Evolutionary conservation across 768 basidiomycete species (phyloP).

Genomic region (Trametes elegans): DNA sequence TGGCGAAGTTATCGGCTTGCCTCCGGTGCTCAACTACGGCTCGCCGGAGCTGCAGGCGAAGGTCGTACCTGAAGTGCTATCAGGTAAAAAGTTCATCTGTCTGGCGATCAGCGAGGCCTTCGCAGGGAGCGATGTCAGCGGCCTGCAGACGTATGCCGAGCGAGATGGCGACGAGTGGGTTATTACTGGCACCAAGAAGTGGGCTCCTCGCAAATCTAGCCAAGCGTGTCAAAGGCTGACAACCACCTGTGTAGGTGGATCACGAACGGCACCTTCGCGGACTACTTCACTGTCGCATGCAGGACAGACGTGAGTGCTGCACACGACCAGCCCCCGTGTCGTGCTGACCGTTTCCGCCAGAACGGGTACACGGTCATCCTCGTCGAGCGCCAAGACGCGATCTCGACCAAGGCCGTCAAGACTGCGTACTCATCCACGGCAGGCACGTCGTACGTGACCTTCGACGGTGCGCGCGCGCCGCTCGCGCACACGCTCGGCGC

Average conservation of each 20-base stretch:
- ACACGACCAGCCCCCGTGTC: background rate
- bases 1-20: conserved; percentile 82
- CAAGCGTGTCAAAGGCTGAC: background rate
- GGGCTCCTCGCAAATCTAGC: conserved; percentile 14
- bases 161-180: conserved; percentile 86
- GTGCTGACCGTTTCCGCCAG: conserved; percentile 31
- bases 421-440: conserved; percentile 91
- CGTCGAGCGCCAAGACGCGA: conserved; percentile 64
- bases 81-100: conserved; percentile 81
- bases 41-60: conserved; percentile 66
- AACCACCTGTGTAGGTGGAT: conserved; percentile 62
- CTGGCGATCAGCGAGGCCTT: conserved; percentile 94
- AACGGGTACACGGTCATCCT: conserved; percentile 75
- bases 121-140: conserved; percentile 83
- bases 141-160: conserved; percentile 81
- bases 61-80: conserved; percentile 71
- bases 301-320: conserved; percentile 53
- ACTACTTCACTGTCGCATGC: conserved; percentile 83
- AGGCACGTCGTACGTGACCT: conserved; percentile 85
- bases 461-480: conserved; percentile 80
- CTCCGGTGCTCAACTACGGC: conserved; percentile 87
- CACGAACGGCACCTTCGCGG: conserved; percentile 81
- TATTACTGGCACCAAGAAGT: conserved; percentile 94
- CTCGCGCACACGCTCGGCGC: conserved; percentile 85
- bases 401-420: conserved; percentile 87